These are phyloP conservation scores for Canna indica DNA, from an alignment of 176 grass and related monocot genomes.

Conservation along the genomic window DNA sequence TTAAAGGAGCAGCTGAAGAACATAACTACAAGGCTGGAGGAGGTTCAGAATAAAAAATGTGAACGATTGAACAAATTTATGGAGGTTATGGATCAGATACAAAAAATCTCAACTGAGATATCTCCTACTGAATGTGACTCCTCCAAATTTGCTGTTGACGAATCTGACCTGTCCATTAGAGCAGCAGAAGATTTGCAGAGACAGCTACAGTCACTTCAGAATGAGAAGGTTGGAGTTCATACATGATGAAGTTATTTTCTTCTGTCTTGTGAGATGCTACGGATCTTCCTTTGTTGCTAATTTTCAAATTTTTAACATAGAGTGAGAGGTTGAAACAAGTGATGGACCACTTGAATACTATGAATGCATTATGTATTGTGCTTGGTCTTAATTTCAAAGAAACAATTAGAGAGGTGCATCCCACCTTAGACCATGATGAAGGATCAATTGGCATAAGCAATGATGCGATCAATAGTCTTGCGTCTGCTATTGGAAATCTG, in stretches of 20 bases:
- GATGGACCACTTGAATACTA: slow-evolving; percentile 24
- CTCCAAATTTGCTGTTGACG: neutral
- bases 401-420: slow-evolving; percentile 1
- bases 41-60: slow-evolving; percentile 34
- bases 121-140: slow-evolving; percentile 14
- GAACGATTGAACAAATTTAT: slow-evolving; percentile 37
- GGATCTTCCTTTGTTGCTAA: neutral
- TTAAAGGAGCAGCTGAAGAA: slow-evolving; percentile 55
- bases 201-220: slow-evolving; percentile 38
- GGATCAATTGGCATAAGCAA: slow-evolving; percentile 31
- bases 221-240: slow-evolving; percentile 44
- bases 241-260: neutral
- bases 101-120: slow-evolving; percentile 41
- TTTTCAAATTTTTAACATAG: slow-evolving; percentile 29
- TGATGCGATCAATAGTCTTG: slow-evolving; percentile 27
- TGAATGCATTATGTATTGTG: slow-evolving; percentile 43
- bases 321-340: slow-evolving; percentile 44
- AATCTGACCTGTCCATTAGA: slow-evolving; percentile 39
- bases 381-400: slow-evolving; percentile 49
- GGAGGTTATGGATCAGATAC: slow-evolving; percentile 38
- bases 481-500: slow-evolving; percentile 38
- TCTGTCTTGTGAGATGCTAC: neutral
- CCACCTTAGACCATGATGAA: slow-evolving; percentile 8
- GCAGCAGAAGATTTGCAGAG: slow-evolving; percentile 42
- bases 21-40: slow-evolving; percentile 41